Base-by-base conservation (phyloP, 2,329 filamentous ascomycete genomes). In the Thielaviopsis punctulata region DNA sequence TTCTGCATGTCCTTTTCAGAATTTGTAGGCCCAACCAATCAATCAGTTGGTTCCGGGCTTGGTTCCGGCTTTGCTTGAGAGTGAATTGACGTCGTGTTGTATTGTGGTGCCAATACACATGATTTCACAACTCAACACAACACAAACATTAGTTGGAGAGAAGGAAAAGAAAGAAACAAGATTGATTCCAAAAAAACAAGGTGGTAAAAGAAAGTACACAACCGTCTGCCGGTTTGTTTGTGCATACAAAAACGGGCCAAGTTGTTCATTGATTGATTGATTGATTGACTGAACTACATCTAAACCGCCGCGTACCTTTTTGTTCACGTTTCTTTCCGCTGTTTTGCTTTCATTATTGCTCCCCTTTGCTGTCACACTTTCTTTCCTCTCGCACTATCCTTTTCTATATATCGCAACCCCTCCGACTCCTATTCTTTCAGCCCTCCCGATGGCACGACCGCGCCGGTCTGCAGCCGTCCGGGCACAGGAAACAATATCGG, bases 371-470 rank as follows among this genome's bases (percentile, higher is more conserved):
- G 13, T n/a, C 9, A 46, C 18, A n/a, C 9, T 46, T 27, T 27
- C 18, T 12, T 22, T 10, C 18, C 45, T 46, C 5, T 13, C 9
- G n/a, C 23, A 45, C 23, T 25, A 27, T 27, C 22, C 12, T 46
- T n/a, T 4, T 23, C 8, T 46, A 18, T 23, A 23, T 25, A 22
- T 25, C 7, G 9, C 8, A 25, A 21, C 25, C 13, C n/a, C 2
- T 25, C 23, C 2, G 27, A 30, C n/a, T 30, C 12, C 21, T 15
- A 3, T 18, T 41, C 53, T 25, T 51, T 41, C 46, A 18, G 46
- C 23, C 44, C 36, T 23, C 25, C 23, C 15, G 7, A 75, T 75
- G 72, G 58, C 69, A 27, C 69, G 73, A 54, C 73, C 73, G 43
- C 71, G 68, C 49, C 66, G 69, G 44, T 68, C 67, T 21, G 68